phyloP scores from a whole-genome alignment of 2,329 filamentous ascomycete species.

The Xenosphaeropsis pyriputrescens region DNA sequence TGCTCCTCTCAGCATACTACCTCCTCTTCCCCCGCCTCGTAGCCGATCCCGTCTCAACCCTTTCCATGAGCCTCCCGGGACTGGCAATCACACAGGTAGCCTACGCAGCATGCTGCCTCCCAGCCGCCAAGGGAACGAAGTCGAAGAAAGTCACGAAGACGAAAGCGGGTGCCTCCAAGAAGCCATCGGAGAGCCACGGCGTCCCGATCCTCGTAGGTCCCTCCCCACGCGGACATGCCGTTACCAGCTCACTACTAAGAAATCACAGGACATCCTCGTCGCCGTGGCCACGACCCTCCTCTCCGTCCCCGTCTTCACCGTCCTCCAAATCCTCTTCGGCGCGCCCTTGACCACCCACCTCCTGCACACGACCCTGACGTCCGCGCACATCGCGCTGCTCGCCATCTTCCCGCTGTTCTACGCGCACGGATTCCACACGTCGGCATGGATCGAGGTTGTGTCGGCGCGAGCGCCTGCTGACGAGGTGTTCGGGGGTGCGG shows the following conservation, averaged over 20 bases:
- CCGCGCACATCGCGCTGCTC: conserved; percentile 69
- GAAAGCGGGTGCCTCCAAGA: conserved; percentile 39
- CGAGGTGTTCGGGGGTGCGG: conserved; percentile 65
- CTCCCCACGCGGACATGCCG: conserved; percentile 28
- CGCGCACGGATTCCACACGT: conserved; percentile 61
- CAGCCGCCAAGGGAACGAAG: conserved; percentile 34
- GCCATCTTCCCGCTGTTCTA: conserved; percentile 72
- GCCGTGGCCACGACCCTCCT: conserved; percentile 32
- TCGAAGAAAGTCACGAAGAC: conserved; percentile 25
- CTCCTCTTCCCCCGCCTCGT: conserved; percentile 54
- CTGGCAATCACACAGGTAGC: conserved; percentile 48
- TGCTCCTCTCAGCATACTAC: conserved; percentile 50
- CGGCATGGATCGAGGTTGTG: conserved; percentile 56
- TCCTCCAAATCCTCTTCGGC: conserved; percentile 67
- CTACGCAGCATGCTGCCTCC: conserved; percentile 50
- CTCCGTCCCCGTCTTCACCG: conserved; percentile 36
- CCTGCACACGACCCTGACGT: conserved; percentile 63
- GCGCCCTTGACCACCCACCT: conserved; percentile 77
- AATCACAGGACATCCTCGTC: conserved; percentile 17
- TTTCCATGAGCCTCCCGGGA: conserved; percentile 45
- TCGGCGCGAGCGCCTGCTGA: conserved; percentile 60
- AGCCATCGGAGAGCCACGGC: conserved; percentile 14
- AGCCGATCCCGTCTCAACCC: conserved; percentile 48
- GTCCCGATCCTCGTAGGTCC: conserved; percentile 22
- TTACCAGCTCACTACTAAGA: conserved; percentile 30